Evolutionary conservation across 2,329 filamentous ascomycete species (phyloP), one percentile per base, ranked within the genome.

Genomic region (Phialophora expanda): DNA sequence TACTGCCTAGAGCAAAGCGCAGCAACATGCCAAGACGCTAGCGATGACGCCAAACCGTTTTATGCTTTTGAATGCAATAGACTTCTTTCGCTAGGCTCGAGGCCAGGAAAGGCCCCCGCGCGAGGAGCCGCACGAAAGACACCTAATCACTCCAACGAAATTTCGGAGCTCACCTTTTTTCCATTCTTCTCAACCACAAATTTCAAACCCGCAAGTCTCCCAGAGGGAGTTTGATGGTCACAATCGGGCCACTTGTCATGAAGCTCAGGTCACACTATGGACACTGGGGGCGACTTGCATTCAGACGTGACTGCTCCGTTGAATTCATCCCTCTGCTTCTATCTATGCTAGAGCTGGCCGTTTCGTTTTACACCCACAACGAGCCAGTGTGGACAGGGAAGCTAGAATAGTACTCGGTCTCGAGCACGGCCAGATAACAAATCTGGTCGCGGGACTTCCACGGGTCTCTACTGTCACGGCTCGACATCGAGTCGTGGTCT

Each of bases 331-430:
- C 41, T 34, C 41, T 28, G 44, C 86, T 87, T 87, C 85, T 79
- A 85, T 81, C 81, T 79, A 82, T 85, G 86, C 86, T 88, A 88
- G 86, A 88, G 85, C 86, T 86, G 87, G 84, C 81, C 86, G 85
- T 79, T 80, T 82, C 76, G 77, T 78, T 76, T 75, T 73, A 75
- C 76, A 74, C 80, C 38, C 78, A 86, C 81, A 83, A 81, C 85
- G 85, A 71, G 82, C 84, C 86, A 85, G 86, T 88, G 86, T 88
- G 86, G 86, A 88, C 86, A 87, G 78, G 87, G 86, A 88, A 88
- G 86, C 86, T 82, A 88, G 72, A 88, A 79, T 66, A 79, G 85
- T 80, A 80, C 22, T 65, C 55, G 46, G 70, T 65, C 64, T 70
- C 66, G 61, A 66, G 30, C 58, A 66, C 61, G 55, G 53, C 57